Evolutionary conservation across 2,329 filamentous ascomycete species (phyloP), one percentile per base, ranked within the genome.

Genomic region (Exophiala spinifera): DNA sequence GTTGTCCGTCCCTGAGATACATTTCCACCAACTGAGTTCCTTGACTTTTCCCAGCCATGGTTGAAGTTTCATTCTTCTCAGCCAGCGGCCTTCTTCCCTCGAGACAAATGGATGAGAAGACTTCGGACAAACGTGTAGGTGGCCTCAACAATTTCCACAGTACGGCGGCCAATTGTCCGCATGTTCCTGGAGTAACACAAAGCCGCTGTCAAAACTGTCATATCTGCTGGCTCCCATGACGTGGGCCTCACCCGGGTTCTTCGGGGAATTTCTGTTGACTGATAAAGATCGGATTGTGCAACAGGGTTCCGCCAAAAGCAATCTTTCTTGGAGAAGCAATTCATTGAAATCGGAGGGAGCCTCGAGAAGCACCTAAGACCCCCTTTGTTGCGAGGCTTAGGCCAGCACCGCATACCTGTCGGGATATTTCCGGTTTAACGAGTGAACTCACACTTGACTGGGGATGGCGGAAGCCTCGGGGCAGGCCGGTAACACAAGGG

Each of bases 161-260:
- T 4, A 11, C 8, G 42, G 42, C 11, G 20, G 8, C 4, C 10
- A 23, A 15, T 25, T 25, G 21, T 13, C 3, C 19, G 14, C 42
- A n/a, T 23, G 7, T 25, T 23, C 14, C 42, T 23, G 1, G 23
- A 3, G 23, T 34, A 33, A 23, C 21, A 46, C 17, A 48, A 25
- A 45, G 57, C 57, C 57, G 57, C 57, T 55, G 61, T 61, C 59
- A 62, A 63, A 63, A 49, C 56, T 59, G 56, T 59, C 57, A 61
- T 61, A 59, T 61, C 58, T 63, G 61, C 52, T 25, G 49, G 51
- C 37, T 46, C 20, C 58, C 61, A 56, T 49, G 50, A 33, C 49
- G 46, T 43, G 42, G 46, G 54, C 25, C 49, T 49, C 25, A 34
- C 43, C 33, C 34, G 45, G 40, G 49, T 19, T 40, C 45, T 40